These are phyloP conservation scores for peach (Prunus persica) DNA, from an alignment of 306 rosid species.

Conservation along the genomic window DNA sequence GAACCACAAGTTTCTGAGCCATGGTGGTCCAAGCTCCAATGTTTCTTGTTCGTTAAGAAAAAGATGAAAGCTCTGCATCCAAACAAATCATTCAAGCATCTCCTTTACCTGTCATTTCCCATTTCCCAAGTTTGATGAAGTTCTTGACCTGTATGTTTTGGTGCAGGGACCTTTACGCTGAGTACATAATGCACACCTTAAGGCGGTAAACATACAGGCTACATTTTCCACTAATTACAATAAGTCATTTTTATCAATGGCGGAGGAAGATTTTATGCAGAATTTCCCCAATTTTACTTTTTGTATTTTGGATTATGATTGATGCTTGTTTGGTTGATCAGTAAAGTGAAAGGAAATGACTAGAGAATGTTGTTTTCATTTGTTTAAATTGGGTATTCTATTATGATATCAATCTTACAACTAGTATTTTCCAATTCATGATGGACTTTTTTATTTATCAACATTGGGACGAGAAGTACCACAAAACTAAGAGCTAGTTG, in stretches of 20 bases:
- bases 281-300: background rate
- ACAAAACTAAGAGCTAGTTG: no score
- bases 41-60: background rate
- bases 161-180: constrained; percentile 95
- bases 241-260: constrained; percentile 19
- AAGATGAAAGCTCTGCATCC: background rate
- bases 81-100: background rate
- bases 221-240: constrained; percentile 22
- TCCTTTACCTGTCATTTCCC: background rate
- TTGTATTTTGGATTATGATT: background rate
- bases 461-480: no score
- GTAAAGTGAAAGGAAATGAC: background rate
- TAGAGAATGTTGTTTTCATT: background rate
- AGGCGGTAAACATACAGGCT: constrained; percentile 51
- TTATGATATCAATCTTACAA: background rate
- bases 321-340: constrained; percentile 7
- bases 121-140: background rate
- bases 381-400: background rate
- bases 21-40: background rate
- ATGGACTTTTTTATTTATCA: no score
- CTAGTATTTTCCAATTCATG: no score
- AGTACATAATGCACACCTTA: constrained; percentile 79
- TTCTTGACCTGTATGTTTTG: constrained; percentile 23
- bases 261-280: constrained; percentile 15
- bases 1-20: constrained; percentile 1